Evolutionary conservation across 176 grass and related monocot genomes (phyloP).

Genomic region (Alloteropsis semialata): DNA sequence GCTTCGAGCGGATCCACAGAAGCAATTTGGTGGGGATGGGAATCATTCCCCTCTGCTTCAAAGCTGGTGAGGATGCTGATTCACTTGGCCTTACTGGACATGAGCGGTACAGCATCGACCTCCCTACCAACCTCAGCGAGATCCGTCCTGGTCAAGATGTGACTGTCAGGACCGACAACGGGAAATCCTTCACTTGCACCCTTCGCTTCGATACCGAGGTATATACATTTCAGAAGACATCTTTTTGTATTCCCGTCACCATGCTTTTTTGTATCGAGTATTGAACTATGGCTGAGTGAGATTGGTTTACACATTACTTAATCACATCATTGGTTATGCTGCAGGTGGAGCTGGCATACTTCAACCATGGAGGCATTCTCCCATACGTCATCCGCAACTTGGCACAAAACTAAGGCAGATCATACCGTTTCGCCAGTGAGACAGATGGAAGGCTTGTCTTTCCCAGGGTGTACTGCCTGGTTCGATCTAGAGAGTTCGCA

Average conservation of each 20-base stretch:
- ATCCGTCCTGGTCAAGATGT: slow-evolving; percentile 92
- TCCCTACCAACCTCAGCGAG: slow-evolving; percentile 60
- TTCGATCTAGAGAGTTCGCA: neutral
- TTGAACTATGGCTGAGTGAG: neutral
- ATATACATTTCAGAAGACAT: slow-evolving; percentile 4
- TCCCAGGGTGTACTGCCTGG: no score
- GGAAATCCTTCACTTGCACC: slow-evolving; percentile 78
- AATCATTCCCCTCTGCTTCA: slow-evolving; percentile 91
- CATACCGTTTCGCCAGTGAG: neutral
- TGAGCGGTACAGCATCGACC: slow-evolving; percentile 75
- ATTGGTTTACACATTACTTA: neutral
- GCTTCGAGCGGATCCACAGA: slow-evolving; percentile 96
- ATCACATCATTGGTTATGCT: slow-evolving; percentile 12
- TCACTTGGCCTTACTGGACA: slow-evolving; percentile 85
- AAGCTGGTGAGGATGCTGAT: slow-evolving; percentile 81
- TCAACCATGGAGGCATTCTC: slow-evolving; percentile 93
- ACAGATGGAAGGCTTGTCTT: neutral
- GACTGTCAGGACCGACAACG: slow-evolving; percentile 54
- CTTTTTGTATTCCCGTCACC: neutral
- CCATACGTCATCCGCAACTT: slow-evolving; percentile 85
- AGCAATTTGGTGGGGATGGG: slow-evolving; percentile 99
- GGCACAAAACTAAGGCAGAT: slow-evolving; percentile 50
- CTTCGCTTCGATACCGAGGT: slow-evolving; percentile 92
- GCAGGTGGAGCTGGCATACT: slow-evolving; percentile 91
- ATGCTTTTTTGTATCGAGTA: neutral